These are phyloP conservation scores for Mortierella polycephala DNA, from an alignment of 371 early-diverging fungal species.

Conservation along the genomic window DNA sequence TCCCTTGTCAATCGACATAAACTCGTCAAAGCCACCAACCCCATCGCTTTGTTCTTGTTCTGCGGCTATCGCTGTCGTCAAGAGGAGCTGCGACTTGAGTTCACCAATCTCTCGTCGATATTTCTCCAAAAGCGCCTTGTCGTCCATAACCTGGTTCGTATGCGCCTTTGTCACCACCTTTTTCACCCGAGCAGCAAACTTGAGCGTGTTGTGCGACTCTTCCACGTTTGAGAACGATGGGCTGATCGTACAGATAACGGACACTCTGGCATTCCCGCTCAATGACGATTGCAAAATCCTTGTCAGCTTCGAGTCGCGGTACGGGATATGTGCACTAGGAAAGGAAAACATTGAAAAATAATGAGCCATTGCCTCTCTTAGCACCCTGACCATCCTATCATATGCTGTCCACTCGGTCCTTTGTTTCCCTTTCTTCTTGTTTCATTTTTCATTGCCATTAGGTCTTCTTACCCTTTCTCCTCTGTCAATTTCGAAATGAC, in stretches of 20 bases:
- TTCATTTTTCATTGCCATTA: no score
- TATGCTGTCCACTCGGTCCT: no score
- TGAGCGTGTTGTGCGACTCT: constrained; percentile 86
- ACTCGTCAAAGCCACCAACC: not conserved
- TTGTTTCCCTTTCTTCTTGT: no score
- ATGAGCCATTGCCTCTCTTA: no score
- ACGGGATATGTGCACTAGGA: constrained; percentile 79
- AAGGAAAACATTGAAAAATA: not conserved
- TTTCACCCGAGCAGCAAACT: constrained; percentile 86
- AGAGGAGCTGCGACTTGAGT: constrained; percentile 79
- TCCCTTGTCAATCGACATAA: constrained; percentile 3
- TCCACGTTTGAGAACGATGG: constrained; percentile 74
- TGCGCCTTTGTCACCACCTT: constrained; percentile 74
- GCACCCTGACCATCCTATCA: no score
- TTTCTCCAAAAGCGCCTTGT: constrained; percentile 87
- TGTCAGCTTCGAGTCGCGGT: constrained; percentile 93
- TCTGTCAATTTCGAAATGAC: constrained; percentile 89
- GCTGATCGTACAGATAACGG: constrained; percentile 85
- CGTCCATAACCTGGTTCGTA: constrained; percentile 80
- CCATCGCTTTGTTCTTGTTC: not conserved
- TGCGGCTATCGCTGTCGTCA: constrained; percentile 52
- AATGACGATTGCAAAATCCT: constrained; percentile 86
- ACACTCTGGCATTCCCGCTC: constrained; percentile 80
- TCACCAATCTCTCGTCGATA: constrained; percentile 86
- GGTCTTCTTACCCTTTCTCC: constrained; percentile 57